Base-by-base conservation (phyloP, 768 basidiomycete genomes). In the Podaxis pistillaris region DNA sequence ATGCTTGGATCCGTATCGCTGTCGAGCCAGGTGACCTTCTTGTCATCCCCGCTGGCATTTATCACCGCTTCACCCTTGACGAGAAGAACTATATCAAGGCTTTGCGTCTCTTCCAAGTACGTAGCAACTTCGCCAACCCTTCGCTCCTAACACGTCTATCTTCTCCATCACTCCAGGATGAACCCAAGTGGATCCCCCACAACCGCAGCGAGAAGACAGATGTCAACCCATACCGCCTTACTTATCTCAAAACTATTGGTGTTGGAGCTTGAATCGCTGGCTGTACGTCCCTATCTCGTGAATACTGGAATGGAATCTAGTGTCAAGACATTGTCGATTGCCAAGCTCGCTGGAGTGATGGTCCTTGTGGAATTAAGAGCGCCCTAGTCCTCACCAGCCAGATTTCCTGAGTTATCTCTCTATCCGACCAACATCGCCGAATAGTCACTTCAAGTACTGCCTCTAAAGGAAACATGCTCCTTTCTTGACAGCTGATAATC, bases 51-150 rank as follows among this genome's bases (percentile, higher is more conserved):
- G 85, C 92, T 17, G 94, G 94, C 0, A 94, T 96, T 68, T 97
- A 95, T 73, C 96, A 98, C 76, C 89, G 95, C 44, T 98, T 97
- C 78, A 96, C 93, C 0, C 85, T 97, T 15, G 94, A 96, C 70
- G 82, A 86, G 65, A 75, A 70, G 55, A 85, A 97, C 73, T 76
- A 77, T 37, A 87, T 95, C 75, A 85, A 87, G 67, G 90, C 90
- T 0, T 78, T 94, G 73, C 82, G 94, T 7, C 78, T 97, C 57
- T 97, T 96, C 86, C 86, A 94, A 84, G 93, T 86, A 62, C 37
- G 75, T 64, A n/a, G 33, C 13, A 24, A 24, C 24, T 19, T 51
- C 47, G 1, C 41, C n/a, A n/a, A n/a, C 24, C 57, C 6, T 52
- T 28, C 47, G 17, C 13, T 36, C 38, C 8, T 19, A 6, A 17